Conservation (phyloP, 345 rosid species). For the Laguncularia racemosa region DNA sequence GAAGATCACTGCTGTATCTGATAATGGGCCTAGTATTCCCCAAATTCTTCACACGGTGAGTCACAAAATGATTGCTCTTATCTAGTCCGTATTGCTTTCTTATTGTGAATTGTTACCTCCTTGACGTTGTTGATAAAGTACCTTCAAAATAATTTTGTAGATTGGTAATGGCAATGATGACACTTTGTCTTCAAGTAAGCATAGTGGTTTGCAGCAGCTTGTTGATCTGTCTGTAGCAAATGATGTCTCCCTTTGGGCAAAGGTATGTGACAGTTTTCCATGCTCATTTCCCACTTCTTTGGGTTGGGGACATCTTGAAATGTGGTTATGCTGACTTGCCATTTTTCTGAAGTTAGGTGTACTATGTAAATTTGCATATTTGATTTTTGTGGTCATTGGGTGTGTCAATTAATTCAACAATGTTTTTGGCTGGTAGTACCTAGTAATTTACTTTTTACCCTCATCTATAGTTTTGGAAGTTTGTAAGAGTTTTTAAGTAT, state of each 20-base stretch:
- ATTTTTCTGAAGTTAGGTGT: background rate
- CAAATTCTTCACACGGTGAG: constrained; percentile 94
- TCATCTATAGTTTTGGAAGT: no score
- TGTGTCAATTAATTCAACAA: no score
- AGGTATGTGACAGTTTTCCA: constrained; percentile 30
- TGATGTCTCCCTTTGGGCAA: constrained; percentile 70
- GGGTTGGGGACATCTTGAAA: background rate
- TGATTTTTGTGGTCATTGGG: no score
- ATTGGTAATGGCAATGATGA: constrained; percentile 66
- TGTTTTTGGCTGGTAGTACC: no score
- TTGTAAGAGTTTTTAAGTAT: no score
- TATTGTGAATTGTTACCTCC: background rate
- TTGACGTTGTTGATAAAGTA: constrained; percentile 1
- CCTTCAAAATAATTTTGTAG: constrained; percentile 28
- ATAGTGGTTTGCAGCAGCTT: constrained; percentile 73
- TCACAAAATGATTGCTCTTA: no score
- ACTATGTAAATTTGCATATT: no score
- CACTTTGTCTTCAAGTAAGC: constrained; percentile 50
- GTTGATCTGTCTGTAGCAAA: constrained; percentile 67
- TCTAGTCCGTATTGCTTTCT: background rate
- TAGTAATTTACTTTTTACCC: no score
- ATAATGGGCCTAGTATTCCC: constrained; percentile 86
- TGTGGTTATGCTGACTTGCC: background rate
- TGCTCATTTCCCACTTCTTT: background rate
- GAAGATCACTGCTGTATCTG: constrained; percentile 45